Evolutionary conservation across 768 basidiomycete species (phyloP), one percentile per base, ranked within the genome.

Genomic region (Filobasidium floriforme): DNA sequence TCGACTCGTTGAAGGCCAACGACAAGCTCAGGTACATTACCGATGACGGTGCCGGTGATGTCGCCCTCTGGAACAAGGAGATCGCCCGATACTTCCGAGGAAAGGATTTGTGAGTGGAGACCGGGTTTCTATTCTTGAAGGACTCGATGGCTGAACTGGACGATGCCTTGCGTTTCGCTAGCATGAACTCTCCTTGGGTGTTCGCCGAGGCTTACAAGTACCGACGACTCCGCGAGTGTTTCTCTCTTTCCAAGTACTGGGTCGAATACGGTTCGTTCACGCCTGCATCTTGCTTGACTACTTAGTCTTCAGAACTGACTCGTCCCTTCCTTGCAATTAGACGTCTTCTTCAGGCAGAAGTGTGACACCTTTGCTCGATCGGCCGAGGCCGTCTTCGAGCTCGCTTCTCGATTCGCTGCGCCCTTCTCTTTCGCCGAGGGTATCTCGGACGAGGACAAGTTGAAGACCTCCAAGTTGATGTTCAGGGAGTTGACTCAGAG

Each of bases 311-410:
- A 24, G 41, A 61, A 18, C 54, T 28, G 5, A 24, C 26, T 32
- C 29, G 54, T 19, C 54, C 26, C 54, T 24, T n/a, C 7, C 54
- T 32, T n/a, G 24, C 46, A 12, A 26, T 19, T 46, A 77, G 74
- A 94, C 75, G 91, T 94, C 52, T 97, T 96, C 79, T 94, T 92
- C 81, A 82, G 92, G 66, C 90, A 96, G 80, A 94, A 93, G 75
- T 94, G 92, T 73, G 93, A 96, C 73, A 96, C 93, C 1, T 97
- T 96, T 81, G 89, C 91, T 22, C 89, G 93, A 70, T 96, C 93
- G 0, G 75, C 85, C 12, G 88, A 92, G 60, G 92, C 92, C 10
- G 93, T 96, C 51, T 96, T 96, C 71, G 93, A 96, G 78, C 81
- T 97, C 24, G 92, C 93, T 1, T 87, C 84, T 80, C 88, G 92